These are phyloP conservation scores for Colletotrichum tabaci DNA, from an alignment of 2,329 filamentous ascomycete genomes.

Conservation along the genomic window DNA sequence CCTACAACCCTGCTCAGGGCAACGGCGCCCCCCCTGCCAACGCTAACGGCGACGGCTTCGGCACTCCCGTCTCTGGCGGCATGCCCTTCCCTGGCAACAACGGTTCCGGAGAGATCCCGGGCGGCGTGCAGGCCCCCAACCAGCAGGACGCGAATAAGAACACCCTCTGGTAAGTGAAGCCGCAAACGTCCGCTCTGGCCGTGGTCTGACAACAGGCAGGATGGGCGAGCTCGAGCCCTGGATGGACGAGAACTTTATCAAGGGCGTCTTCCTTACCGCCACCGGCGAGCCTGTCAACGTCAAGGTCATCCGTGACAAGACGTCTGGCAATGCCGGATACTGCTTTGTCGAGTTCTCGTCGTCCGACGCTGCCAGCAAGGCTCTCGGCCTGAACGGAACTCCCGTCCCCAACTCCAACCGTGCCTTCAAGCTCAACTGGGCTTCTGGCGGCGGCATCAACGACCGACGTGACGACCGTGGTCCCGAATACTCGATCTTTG, in stretches of 20 bases:
- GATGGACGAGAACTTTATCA: conserved; percentile 99
- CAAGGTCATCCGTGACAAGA: conserved; percentile 99
- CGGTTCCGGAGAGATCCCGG: conserved; percentile 50
- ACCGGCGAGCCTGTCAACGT: conserved; percentile 97
- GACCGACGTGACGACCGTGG: conserved; percentile 97
- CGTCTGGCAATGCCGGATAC: conserved; percentile 98
- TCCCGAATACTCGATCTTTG: conserved; percentile 97
- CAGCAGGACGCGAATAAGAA: conserved; percentile 68
- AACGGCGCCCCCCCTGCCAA: conserved; percentile 55
- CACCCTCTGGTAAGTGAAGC: conserved; percentile 66
- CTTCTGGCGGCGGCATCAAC: conserved; percentile 93
- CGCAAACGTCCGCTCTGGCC: no score
- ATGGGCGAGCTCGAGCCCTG: conserved; percentile 99
- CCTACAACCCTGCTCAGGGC: conserved; percentile 50
- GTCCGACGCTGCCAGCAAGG: conserved; percentile 90
- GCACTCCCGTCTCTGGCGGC: conserved; percentile 51
- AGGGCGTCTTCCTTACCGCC: conserved; percentile 89
- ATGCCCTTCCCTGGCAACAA: conserved; percentile 54
- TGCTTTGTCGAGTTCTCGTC: conserved; percentile 96
- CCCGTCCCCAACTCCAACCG: conserved; percentile 94
- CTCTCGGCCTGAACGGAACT: conserved; percentile 88
- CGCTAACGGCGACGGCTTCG: conserved; percentile 54
- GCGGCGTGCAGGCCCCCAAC: conserved; percentile 40
- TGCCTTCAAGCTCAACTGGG: conserved; percentile 99
- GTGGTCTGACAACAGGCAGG: conserved; percentile 66